Evolutionary conservation across 2,329 filamentous ascomycete species (phyloP).

Genomic region (Calonectria pteridis): DNA sequence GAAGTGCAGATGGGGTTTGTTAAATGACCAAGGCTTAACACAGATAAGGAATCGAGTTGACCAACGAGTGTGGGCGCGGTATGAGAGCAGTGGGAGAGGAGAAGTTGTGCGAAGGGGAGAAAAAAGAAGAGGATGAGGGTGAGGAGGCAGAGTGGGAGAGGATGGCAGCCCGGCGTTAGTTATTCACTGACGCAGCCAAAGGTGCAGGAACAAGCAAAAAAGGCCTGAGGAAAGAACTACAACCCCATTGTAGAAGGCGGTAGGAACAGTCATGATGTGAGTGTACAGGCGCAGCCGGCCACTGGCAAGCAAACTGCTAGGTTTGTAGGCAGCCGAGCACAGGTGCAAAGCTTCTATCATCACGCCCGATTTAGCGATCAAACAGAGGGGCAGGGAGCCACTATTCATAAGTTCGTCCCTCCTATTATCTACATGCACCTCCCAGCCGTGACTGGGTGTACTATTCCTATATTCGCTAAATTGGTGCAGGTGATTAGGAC

Average conservation of each 20-base stretch:
- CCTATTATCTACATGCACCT: neutral
- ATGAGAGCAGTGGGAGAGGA: conserved; percentile 24
- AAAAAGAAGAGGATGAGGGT: conserved; percentile 27
- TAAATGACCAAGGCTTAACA: conserved; percentile 46
- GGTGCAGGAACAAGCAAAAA: conserved; percentile 38
- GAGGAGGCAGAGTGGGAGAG: conserved; percentile 27
- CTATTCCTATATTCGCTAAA: neutral
- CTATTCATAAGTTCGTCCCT: neutral
- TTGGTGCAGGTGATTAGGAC: neutral
- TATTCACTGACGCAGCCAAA: conserved; percentile 43
- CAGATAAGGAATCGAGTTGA: conserved; percentile 45
- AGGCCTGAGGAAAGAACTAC: conserved; percentile 40
- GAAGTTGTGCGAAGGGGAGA: conserved; percentile 34
- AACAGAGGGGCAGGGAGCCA: neutral
- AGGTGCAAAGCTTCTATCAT: neutral
- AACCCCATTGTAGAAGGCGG: conserved; percentile 30
- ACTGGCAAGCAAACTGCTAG: conserved; percentile 23
- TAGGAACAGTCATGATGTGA: conserved; percentile 29
- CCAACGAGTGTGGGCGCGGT: conserved; percentile 46
- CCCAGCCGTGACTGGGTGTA: neutral
- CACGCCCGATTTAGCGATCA: neutral
- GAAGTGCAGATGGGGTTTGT: conserved; percentile 22
- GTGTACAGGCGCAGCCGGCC: conserved; percentile 24
- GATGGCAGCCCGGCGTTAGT: conserved; percentile 37
- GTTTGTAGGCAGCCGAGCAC: neutral